Conservation (phyloP, 169 alveolate species). For the Plasmodium vinckei region DNA sequence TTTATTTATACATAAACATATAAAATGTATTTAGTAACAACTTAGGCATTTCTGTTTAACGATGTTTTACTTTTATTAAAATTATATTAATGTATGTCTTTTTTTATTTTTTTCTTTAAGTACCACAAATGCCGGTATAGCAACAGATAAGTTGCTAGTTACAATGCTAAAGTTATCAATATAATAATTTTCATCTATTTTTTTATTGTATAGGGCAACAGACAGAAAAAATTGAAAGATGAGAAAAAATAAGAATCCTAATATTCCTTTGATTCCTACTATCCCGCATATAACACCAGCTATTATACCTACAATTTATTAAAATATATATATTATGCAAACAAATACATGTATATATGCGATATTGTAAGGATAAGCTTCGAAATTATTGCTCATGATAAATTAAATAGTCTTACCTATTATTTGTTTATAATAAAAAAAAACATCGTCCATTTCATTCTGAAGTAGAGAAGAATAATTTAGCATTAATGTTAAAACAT, state of each 20-base stretch:
- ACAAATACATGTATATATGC: slow-evolving; percentile 8
- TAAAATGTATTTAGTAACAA: neutral
- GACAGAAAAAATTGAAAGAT: slow-evolving; percentile 50
- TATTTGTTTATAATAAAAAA: slow-evolving; percentile 71
- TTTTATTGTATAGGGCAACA: slow-evolving; percentile 49
- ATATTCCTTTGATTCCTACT: slow-evolving; percentile 45
- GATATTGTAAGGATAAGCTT: neutral
- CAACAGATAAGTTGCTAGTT: slow-evolving; percentile 57
- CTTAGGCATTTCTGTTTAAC: neutral
- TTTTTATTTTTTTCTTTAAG: neutral
- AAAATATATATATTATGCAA: neutral
- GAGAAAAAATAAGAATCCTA: slow-evolving; percentile 69
- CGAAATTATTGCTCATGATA: neutral
- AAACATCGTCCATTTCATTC: slow-evolving; percentile 75
- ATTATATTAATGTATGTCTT: neutral
- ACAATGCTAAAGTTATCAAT: slow-evolving; percentile 68
- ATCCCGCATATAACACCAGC: slow-evolving; percentile 66
- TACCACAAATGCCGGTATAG: slow-evolving; percentile 75
- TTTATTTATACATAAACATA: neutral
- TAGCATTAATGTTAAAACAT: neutral
- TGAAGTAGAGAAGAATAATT: slow-evolving; percentile 25
- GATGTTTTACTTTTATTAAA: neutral
- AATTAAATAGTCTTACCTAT: slow-evolving; percentile 22
- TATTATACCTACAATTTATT: slow-evolving; percentile 40
- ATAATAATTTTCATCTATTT: slow-evolving; percentile 73